Base-by-base conservation (phyloP, 2,329 filamentous ascomycete genomes). In the Colletotrichum godetiae region DNA sequence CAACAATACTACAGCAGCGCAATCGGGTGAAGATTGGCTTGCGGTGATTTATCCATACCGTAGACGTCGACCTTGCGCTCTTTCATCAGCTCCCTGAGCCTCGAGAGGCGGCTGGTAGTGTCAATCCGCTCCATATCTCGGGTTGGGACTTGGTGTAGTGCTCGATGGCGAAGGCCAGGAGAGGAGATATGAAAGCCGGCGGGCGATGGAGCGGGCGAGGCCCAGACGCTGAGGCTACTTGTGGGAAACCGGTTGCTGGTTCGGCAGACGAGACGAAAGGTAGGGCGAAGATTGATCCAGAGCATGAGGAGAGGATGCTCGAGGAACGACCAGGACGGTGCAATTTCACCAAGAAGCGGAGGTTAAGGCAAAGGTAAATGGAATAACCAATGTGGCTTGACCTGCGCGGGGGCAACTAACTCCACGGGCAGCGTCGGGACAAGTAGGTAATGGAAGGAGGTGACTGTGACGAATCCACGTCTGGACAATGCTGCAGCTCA, bases 21-120 rank as follows among this genome's bases (percentile, higher is more conserved):
- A 22, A 29, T n/a, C 22, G 8, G 12, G 11, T 31, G 13, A 22
- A 53, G 27, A 49, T n/a, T 49, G 42, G 42, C 42, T n/a, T 19
- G n/a, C 49, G 11, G 19, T 15, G n/a, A 42, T 49, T 33, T 58
- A 52, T 24, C 19, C 49, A 52, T 92, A 98, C 96, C 93, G 86
- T 99, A 99, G 74, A 98, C 89, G 83, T 98, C 95, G 76, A 99
- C 89, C 76, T 94, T 92, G 80, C 93, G 89, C 83, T 95, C 89
- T 84, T 91, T 92, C 97, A 99, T 99, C 81, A 98, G 87, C 81
- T 92, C 88, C 80, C 97, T 91, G 79, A 99, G 89, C 83, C 90
- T 89, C 76, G 90, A 84, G 76, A 99, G 90, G 79, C 94, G 93
- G 75, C 91, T 87, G 68, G 92, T 91, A 46, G 95, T 98, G 83